These are phyloP conservation scores for Cryphonectria radicalis DNA, from an alignment of 2,329 filamentous ascomycete genomes.

Conservation along the genomic window DNA sequence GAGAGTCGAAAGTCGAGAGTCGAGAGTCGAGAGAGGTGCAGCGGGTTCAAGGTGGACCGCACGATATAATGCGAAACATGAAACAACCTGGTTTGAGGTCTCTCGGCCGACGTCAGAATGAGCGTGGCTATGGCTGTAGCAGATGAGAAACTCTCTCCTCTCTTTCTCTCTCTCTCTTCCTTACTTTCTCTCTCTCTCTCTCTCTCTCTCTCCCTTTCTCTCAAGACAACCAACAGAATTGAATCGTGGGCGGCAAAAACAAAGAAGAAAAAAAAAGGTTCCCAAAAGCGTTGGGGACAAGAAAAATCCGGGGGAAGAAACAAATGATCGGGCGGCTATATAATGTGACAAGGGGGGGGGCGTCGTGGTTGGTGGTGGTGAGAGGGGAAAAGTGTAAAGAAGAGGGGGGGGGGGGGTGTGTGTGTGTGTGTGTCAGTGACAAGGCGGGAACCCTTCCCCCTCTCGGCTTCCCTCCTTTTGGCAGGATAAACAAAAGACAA, in stretches of 20 bases:
- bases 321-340: slow-evolving; percentile 26
- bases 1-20: too few species aligned
- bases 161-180: too few species aligned
- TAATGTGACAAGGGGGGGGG: slow-evolving; percentile 17
- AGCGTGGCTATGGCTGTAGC: background rate
- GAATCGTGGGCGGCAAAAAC: slow-evolving; percentile 5
- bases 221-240: background rate
- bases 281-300: slow-evolving; percentile 12
- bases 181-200: too few species aligned
- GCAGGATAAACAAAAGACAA: slow-evolving; percentile 7
- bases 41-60: background rate
- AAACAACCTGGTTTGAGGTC: slow-evolving; percentile 14
- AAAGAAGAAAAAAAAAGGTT: background rate
- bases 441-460: background rate
- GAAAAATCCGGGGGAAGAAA: slow-evolving; percentile 7
- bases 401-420: too few species aligned
- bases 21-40: background rate
- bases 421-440: background rate
- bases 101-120: slow-evolving; percentile 9
- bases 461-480: background rate
- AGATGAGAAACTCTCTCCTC: background rate
- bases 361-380: background rate
- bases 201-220: background rate
- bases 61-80: slow-evolving; percentile 25
- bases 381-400: background rate